Evolutionary conservation across 768 basidiomycete genomes (phyloP), one percentile per base, ranked within the genome.

Genomic region (Leccinum barrowsii): DNA sequence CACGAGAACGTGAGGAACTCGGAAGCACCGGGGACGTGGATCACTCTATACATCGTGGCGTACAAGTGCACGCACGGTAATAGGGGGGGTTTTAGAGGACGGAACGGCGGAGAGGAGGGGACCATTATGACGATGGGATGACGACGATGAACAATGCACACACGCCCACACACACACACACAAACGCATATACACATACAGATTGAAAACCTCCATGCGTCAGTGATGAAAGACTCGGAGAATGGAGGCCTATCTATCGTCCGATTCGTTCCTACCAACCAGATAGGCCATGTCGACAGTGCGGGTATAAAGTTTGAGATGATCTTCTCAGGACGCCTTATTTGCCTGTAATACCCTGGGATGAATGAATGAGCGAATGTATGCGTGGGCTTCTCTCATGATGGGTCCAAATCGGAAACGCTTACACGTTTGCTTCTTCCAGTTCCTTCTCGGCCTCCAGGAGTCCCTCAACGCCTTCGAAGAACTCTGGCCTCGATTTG

Each of bases 371-470:
- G 59, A 61, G 69, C 61, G 49, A 60, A 57, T 46, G 26, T 11
- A 5, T 47, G 59, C 26, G 19, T 19, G 11, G 37, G 57, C 49
- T 51, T 42, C 21, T 35, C 15, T 40, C 55, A 13, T 47, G 52
- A 47, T 54, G 7, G 13, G 2, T 19, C 10, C 17, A 37, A 6
- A 55, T 56, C 35, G 57, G 51, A 42, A 50, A 59, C 10, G 60
- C 51, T 75, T 76, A 86, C 57, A 75, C 63, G 65, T 76, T 79
- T 57, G 82, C 81, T 65, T 77, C 77, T 66, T 82, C 77, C 58
- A 92, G 66, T 19, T 77, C 71, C 59, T 80, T 80, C 69, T 89
- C 80, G 35, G 90, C 90, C 47, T 82, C 79, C 57, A 76, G 55
- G 58, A 86, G 75, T 46, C 76, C 79, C 59, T 74, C 63, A 42